Evolutionary conservation across 202 grass and related monocot species (phyloP), one percentile per base, ranked within the genome.

Genomic region (Panicum hallii): DNA sequence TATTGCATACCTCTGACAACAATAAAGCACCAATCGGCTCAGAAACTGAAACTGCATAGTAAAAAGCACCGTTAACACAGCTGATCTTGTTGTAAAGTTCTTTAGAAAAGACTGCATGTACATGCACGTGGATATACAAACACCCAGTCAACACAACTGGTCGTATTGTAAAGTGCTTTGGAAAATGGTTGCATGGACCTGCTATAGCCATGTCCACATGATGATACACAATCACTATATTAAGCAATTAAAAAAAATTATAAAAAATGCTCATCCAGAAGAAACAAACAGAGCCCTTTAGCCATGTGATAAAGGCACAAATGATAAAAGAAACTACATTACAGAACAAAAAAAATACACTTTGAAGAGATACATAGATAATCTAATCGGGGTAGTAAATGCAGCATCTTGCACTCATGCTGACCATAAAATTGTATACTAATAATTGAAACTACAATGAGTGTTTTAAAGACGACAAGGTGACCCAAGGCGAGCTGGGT

Each of bases 1-100:
- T 77, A 93, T 50, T 42, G 9, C 67, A 78, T 90, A 90, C 91
- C 91, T 90, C 91, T 56, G 84, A 73, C 44, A 90, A 78, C 58
- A 82, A 48, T 49, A 84, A 72, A 32, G 86, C 72, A 54, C 69
- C 75, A 44, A 77, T 78, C 16, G 87, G 80, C 74, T 90, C 92
- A 72, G 86, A 40, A 68, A 89, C 63, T 32, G 88, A 77, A 63
- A 85, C 88, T 92, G 84, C 61, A 83, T 23, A 62, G 32, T 49
- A 46, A 79, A 66, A 77, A 79, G 66, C 69, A 45, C 6, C 42
- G 53, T 82, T n/a, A 89, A 76, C 69, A 79, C 16, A 78, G 32
- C 13, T 46, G 66, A 79, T 72, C 32, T 14, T 75, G 67, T 62
- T 69, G 22, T 23, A 85, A 81, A 85, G 22, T 56, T 77, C 53